These are phyloP conservation scores for Marasmius tenuissimus DNA, from an alignment of 1,284 basidiomycete species.

Conservation along the genomic window DNA sequence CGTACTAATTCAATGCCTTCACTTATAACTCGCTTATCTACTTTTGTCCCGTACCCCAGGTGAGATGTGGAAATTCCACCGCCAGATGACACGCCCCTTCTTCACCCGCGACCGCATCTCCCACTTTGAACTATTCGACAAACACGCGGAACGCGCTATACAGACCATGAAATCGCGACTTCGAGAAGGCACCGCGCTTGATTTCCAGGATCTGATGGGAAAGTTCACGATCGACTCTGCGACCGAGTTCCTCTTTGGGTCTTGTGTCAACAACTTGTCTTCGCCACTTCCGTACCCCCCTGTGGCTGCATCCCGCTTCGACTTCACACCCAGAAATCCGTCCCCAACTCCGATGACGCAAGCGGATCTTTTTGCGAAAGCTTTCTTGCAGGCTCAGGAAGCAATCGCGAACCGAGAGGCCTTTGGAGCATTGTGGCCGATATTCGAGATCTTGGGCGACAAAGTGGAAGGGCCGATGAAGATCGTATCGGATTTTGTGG, in stretches of 20 bases:
- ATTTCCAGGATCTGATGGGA: conserved; percentile 23
- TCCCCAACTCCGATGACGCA: not conserved
- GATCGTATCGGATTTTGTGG: conserved; percentile 48
- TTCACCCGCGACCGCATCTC: conserved; percentile 52
- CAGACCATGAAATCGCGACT: not conserved
- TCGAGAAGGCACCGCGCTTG: too few relatives aligned
- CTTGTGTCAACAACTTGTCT: conserved; percentile 39
- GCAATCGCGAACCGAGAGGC: conserved; percentile 37
- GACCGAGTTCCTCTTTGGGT: conserved; percentile 54
- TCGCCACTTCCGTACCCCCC: conserved; percentile 44
- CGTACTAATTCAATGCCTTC: conserved; percentile 5
- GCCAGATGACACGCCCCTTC: conserved; percentile 57
- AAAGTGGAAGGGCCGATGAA: conserved; percentile 43
- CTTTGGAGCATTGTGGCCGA: conserved; percentile 44
- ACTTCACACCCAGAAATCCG: not conserved
- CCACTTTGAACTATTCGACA: conserved; percentile 55
- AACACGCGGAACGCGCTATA: conserved; percentile 41
- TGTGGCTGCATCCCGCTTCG: conserved; percentile 22
- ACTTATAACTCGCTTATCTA: not conserved
- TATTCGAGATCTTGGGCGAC: conserved; percentile 49
- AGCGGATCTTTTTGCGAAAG: conserved; percentile 7
- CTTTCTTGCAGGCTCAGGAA: conserved; percentile 39
- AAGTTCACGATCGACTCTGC: conserved; percentile 59
- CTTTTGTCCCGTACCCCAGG: conserved; percentile 23
- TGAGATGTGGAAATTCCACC: conserved; percentile 60